Conservation (phyloP, 495 filamentous ascomycete genomes). For the Margaritispora aquatica region DNA sequence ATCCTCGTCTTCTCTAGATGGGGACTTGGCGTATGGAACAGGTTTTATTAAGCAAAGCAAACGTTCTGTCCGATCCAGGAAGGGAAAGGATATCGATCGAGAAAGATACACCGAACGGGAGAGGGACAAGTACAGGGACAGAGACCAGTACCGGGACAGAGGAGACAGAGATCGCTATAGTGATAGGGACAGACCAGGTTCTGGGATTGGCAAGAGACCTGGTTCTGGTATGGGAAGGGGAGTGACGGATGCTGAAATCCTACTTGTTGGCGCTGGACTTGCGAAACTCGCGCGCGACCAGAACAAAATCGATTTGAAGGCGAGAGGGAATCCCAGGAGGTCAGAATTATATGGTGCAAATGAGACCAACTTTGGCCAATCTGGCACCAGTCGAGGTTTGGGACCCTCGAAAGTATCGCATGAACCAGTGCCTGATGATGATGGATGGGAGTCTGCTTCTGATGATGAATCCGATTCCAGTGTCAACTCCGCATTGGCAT, state of each 20-base stretch:
- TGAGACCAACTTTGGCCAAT: background rate
- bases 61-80: conserved; percentile 22
- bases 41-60: conserved; percentile 41
- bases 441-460: conserved; percentile 32
- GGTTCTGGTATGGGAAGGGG: background rate
- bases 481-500: conserved; percentile 33
- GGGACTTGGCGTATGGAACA: conserved; percentile 48
- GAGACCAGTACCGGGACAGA: conserved; percentile 4
- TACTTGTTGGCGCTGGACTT: conserved; percentile 24
- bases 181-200: background rate
- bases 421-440: conserved; percentile 42
- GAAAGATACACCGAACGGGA: conserved; percentile 14
- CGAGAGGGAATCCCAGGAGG: conserved; percentile 27
- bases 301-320: conserved; percentile 22
- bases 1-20: conserved; percentile 41
- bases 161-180: conserved; percentile 7
- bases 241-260: conserved; percentile 22
- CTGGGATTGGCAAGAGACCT: background rate
- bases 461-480: conserved; percentile 24
- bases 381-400: conserved; percentile 13
- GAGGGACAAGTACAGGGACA: background rate
- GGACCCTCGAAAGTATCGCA: conserved; percentile 19
- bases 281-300: conserved; percentile 21
- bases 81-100: conserved; percentile 14
- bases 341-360: conserved; percentile 27